Percentiles rank a stretch among this genome's conserved stretches.
Conservation (phyloP, 2,329 filamentous ascomycete species). For the Ophiostoma sp. region DNA sequence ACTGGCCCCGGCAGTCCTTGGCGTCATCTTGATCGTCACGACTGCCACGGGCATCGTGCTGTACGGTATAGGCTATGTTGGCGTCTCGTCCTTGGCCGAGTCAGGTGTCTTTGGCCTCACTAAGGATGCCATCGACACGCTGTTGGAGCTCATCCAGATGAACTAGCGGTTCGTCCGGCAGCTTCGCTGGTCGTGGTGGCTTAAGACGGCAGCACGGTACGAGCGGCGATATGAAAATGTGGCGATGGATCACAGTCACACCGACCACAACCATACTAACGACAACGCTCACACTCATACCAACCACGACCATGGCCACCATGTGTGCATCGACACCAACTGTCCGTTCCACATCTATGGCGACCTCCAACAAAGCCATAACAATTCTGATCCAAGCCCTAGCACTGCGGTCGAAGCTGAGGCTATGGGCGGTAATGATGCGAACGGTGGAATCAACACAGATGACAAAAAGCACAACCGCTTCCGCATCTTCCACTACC, state of each 20-base stretch:
- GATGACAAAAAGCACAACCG: not conserved
- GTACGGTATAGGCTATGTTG: conserved; percentile 27
- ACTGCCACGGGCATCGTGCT: conserved; percentile 26
- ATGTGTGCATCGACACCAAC: not conserved
- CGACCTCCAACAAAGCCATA: not conserved
- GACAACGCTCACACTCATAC: not conserved
- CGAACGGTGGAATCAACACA: not conserved
- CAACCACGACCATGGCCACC: not conserved
- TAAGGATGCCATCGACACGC: conserved; percentile 20
- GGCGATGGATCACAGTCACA: not conserved
- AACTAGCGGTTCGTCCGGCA: conserved; percentile 24
- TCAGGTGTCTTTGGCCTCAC: conserved; percentile 28
- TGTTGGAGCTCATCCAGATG: conserved; percentile 18
- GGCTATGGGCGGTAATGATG: not conserved
- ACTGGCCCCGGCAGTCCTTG: conserved; percentile 27
- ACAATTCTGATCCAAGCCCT: not conserved
- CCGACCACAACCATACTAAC: not conserved
- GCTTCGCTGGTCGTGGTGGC: conserved; percentile 28
- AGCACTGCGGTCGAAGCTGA: not conserved
- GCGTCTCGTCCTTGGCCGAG: conserved; percentile 14
- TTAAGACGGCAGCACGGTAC: conserved; percentile 17
- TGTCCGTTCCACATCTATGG: not conserved
- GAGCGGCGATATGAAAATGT: conserved; percentile 9
- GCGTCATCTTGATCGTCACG: conserved; percentile 20
- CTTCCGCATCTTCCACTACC: not conserved